Evolutionary conservation across 306 rosid species (phyloP).

Genomic region (Malus fusca): DNA sequence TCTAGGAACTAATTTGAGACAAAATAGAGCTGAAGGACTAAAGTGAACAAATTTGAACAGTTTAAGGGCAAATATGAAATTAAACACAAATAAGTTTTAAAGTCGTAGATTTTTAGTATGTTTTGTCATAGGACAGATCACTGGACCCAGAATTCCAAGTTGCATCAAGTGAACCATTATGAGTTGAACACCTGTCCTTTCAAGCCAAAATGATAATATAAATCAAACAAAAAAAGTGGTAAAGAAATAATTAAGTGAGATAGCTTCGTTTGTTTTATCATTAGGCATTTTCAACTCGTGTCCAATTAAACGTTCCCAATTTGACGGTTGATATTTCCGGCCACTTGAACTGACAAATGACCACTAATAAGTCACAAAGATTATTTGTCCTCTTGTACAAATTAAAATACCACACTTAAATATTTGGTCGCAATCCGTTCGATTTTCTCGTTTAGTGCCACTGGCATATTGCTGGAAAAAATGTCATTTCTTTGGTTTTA

Average conservation of each 20-base stretch:
- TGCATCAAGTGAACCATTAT: constrained; percentile 11
- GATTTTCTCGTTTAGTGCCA: background rate
- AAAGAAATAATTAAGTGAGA: background rate
- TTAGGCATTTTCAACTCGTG: background rate
- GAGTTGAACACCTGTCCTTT: constrained; percentile 25
- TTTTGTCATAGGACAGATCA: background rate
- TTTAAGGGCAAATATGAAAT: too few species aligned
- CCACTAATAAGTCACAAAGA: background rate
- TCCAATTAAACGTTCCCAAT: background rate
- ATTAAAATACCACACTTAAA: too few species aligned
- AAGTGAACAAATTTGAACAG: too few species aligned
- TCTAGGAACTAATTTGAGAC: too few species aligned
- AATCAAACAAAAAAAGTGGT: background rate
- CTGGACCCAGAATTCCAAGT: constrained; percentile 4
- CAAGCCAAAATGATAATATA: background rate
- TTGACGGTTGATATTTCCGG: background rate
- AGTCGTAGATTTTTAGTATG: background rate
- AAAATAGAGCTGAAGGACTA: too few species aligned
- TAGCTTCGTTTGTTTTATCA: background rate
- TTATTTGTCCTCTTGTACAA: background rate
- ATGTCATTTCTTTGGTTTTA: too few species aligned
- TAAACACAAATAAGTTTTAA: too few species aligned
- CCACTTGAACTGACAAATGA: background rate
- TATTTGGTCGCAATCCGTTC: background rate
- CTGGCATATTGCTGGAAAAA: background rate